Percentiles rank a stretch among this genome's conserved stretches.
Evolutionary conservation across 257 asterid genomes (phyloP).

Genomic region (Penstemon davidsonii): DNA sequence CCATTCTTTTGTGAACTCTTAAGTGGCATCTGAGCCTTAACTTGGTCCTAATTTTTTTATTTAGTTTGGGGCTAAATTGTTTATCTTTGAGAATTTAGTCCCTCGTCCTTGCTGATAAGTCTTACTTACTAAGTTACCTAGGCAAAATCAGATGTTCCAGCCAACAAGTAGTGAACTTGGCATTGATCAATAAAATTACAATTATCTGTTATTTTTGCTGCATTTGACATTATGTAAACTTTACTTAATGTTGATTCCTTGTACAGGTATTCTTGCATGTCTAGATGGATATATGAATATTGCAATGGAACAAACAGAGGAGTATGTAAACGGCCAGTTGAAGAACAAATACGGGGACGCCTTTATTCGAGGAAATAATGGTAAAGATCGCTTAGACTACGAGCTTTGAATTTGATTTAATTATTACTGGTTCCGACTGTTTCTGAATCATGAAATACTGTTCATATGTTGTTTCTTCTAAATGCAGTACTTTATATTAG

Average conservation of each 20-base stretch:
- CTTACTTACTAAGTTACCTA: too few species aligned
- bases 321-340: conserved; percentile 94
- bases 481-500: conserved; percentile 93
- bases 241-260: not conserved
- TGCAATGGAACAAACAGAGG: conserved; percentile 99
- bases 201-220: too few species aligned
- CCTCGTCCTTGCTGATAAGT: too few species aligned
- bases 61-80: too few species aligned
- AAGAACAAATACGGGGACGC: conserved; percentile 97
- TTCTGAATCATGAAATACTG: not conserved
- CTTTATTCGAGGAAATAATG: conserved; percentile 93
- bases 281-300: conserved; percentile 97
- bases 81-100: too few species aligned
- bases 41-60: too few species aligned
- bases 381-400: conserved; percentile 35
- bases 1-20: too few species aligned
- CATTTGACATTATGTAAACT: not conserved
- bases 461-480: not conserved
- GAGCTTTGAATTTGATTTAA: not conserved
- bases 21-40: too few species aligned
- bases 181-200: too few species aligned
- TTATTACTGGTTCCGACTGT: not conserved
- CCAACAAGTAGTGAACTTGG: too few species aligned
- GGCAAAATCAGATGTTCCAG: too few species aligned
- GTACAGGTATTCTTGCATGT: conserved; percentile 87